Conservation (phyloP, 1,139 yeast species). For the Ogataea hybrid region DNA sequence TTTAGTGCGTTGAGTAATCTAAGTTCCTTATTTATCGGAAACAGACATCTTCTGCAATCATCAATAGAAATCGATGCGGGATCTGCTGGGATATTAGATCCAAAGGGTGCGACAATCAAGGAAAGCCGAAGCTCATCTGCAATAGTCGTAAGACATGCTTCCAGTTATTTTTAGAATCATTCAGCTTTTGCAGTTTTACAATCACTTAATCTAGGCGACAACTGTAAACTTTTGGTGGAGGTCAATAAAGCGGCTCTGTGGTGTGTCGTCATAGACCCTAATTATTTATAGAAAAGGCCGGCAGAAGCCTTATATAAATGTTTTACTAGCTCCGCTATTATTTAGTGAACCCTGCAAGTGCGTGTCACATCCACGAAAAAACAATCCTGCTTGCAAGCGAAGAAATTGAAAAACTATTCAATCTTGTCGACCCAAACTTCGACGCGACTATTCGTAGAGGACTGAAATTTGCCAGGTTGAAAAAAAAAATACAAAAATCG, state of each 20-base stretch:
- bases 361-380: neutral
- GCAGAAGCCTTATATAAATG: neutral
- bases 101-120: neutral
- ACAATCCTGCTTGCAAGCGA: neutral
- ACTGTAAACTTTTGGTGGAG: neutral
- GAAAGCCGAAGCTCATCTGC: no score
- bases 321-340: neutral
- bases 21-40: no score
- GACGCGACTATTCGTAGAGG: conserved; percentile 1
- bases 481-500: conserved; percentile 4
- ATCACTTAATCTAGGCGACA: no score
- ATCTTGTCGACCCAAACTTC: neutral
- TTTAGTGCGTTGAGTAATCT: no score
- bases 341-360: neutral
- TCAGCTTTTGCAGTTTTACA: neutral
- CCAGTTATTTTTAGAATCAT: neutral
- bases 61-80: neutral
- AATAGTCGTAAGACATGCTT: neutral
- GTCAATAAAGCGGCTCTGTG: neutral
- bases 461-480: neutral
- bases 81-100: neutral
- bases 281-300: neutral
- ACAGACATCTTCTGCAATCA: no score
- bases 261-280: neutral
- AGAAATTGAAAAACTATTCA: no score